Conservation (phyloP, 345 rosid genomes). For the Lepidium didymum region DNA sequence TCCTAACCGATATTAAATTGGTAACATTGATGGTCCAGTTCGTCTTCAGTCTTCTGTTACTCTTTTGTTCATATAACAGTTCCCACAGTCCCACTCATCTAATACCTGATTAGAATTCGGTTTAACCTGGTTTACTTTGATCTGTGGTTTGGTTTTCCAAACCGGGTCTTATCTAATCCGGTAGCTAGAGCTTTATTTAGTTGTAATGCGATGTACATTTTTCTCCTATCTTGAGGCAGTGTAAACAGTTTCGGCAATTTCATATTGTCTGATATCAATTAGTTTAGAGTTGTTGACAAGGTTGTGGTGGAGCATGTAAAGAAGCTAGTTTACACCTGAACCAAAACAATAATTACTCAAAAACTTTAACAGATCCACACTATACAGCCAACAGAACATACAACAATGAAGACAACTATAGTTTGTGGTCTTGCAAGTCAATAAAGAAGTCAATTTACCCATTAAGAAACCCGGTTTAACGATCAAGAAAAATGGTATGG, state of each 20-base stretch:
- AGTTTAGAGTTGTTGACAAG: background rate
- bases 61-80: slow-evolving; percentile 26
- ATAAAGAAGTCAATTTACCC: background rate
- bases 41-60: slow-evolving; percentile 15
- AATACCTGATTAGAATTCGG: slow-evolving; percentile 27
- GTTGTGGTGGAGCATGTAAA: too few species aligned
- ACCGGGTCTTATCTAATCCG: slow-evolving; percentile 6
- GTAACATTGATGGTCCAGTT: slow-evolving; percentile 11
- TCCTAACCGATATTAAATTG: slow-evolving; percentile 29
- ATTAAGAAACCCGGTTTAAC: background rate
- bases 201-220: slow-evolving; percentile 29
- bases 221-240: slow-evolving; percentile 21
- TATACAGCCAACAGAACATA: too few species aligned
- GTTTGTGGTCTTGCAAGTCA: background rate
- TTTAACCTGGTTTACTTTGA: slow-evolving; percentile 14
- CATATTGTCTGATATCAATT: background rate
- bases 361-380: too few species aligned
- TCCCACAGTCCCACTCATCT: slow-evolving; percentile 17
- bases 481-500: background rate
- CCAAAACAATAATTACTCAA: too few species aligned
- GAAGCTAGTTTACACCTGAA: too few species aligned
- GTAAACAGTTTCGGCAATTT: slow-evolving; percentile 14
- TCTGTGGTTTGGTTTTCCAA: slow-evolving; percentile 32
- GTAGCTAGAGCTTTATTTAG: slow-evolving; percentile 10
- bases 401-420: too few species aligned